These are phyloP conservation scores for Silene conica DNA, from an alignment of 148 eudicot species.

Conservation along the genomic window DNA sequence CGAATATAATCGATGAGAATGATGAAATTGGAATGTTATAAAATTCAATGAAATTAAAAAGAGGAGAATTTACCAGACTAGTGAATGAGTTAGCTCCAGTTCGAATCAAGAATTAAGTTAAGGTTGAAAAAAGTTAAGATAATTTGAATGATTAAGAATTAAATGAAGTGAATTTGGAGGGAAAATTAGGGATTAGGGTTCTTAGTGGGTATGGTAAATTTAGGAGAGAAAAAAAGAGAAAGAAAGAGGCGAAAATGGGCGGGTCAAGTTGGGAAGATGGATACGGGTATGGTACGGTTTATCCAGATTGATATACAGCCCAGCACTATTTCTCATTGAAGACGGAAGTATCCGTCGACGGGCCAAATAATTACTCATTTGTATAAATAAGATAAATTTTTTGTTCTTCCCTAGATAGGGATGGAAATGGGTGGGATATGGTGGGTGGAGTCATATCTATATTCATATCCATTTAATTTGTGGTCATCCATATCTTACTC, in stretches of 20 bases:
- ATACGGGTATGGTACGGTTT: not conserved
- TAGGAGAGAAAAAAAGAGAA: not conserved
- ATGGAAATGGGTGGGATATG: too few species aligned
- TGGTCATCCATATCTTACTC: too few species aligned
- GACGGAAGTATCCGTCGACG: too few species aligned
- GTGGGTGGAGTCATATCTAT: too few species aligned
- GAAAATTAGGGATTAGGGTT: conserved; percentile 14
- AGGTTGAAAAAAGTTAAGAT: not conserved
- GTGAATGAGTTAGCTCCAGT: not conserved
- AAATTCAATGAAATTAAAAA: not conserved
- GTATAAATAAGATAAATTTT: too few species aligned
- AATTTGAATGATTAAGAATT: not conserved
- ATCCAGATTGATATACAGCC: not conserved
- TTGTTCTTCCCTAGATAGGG: too few species aligned
- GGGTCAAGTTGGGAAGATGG: not conserved
- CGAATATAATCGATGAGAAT: not conserved
- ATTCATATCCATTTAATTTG: too few species aligned
- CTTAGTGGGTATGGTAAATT: not conserved
- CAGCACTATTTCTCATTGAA: too few species aligned
- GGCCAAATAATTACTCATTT: too few species aligned
- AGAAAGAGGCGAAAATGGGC: not conserved
- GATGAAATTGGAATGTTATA: not conserved
- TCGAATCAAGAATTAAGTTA: not conserved
- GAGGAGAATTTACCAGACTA: not conserved
- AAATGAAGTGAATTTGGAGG: conserved; percentile 7